These are phyloP conservation scores for Alternaria sp. DNA, from an alignment of 2,329 filamentous ascomycete species.

Conservation along the genomic window DNA sequence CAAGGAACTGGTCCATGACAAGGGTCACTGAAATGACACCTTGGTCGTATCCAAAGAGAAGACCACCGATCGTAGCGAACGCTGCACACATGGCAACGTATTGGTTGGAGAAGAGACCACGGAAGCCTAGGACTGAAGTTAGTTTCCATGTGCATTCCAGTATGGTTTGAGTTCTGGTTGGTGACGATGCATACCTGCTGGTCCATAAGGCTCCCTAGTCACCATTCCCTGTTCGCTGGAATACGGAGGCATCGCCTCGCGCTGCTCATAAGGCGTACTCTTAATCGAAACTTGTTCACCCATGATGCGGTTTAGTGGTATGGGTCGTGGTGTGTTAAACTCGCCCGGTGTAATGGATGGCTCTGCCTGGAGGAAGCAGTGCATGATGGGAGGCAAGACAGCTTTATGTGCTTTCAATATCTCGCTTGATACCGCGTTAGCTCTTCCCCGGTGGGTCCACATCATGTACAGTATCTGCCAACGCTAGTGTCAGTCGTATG, in stretches of 20 bases:
- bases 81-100: conserved; percentile 63
- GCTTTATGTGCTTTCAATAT: conserved; percentile 12
- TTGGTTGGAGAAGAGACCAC: conserved; percentile 58
- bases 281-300: conserved; percentile 33
- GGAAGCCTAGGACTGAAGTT: conserved; percentile 50
- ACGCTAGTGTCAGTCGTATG: conserved; percentile 18
- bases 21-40: conserved; percentile 58
- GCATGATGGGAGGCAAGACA: conserved; percentile 6
- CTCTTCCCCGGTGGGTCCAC: conserved; percentile 21
- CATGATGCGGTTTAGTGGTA: conserved; percentile 16
- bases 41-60: conserved; percentile 61
- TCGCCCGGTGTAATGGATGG: conserved; percentile 9
- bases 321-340: conserved; percentile 3
- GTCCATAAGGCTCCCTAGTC: conserved; percentile 44
- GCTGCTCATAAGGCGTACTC: conserved; percentile 31
- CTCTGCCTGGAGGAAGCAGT: not conserved
- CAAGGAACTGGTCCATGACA: conserved; percentile 62
- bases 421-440: conserved; percentile 16
- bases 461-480: conserved; percentile 11
- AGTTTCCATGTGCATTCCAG: conserved; percentile 1
- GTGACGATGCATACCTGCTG: conserved; percentile 34
- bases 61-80: conserved; percentile 61
- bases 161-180: not conserved
- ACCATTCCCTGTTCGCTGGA: conserved; percentile 24
- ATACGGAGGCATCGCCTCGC: conserved; percentile 30